Percentiles rank a stretch among this genome's conserved stretches.
These are phyloP conservation scores for Tremella fuciformis DNA, from an alignment of 768 basidiomycete genomes.

Conservation along the genomic window DNA sequence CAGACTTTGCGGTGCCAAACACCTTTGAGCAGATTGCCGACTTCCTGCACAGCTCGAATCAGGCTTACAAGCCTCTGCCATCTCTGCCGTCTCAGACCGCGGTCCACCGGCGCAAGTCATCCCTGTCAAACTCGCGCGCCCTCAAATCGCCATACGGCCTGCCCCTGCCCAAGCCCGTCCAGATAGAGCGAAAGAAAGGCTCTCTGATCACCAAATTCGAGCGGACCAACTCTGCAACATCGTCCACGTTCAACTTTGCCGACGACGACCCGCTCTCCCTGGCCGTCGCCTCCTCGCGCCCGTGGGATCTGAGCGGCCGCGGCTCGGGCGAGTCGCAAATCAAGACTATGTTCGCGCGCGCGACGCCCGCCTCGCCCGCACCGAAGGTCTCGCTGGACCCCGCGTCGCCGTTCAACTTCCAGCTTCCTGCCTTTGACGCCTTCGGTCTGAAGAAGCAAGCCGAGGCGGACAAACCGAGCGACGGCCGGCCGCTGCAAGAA, in stretches of 20 bases:
- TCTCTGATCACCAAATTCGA: conserved; percentile 42
- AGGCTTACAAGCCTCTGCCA: conserved; percentile 30
- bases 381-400: conserved; percentile 2
- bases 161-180: conserved; percentile 20
- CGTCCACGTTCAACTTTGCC: conserved; percentile 14
- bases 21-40: conserved; percentile 26
- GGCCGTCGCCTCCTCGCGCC: not conserved
- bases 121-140: conserved; percentile 26
- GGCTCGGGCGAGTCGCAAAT: not conserved
- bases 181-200: conserved; percentile 12
- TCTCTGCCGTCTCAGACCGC: conserved; percentile 5
- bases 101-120: conserved; percentile 33
- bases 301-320: not conserved
- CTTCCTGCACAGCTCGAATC: conserved; percentile 13
- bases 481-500: not conserved
- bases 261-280: conserved; percentile 5
- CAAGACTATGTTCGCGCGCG: conserved; percentile 25
- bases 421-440: conserved; percentile 10
- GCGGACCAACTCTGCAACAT: conserved; percentile 36
- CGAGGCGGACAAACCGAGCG: not conserved
- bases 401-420: conserved; percentile 4
- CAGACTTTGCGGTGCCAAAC: conserved; percentile 26
- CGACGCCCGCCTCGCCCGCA: conserved; percentile 10
- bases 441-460: conserved; percentile 14
- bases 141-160: conserved; percentile 37